Evolutionary conservation across 1,284 basidiomycete genomes (phyloP).

Genomic region (Amylostereum areolatum): DNA sequence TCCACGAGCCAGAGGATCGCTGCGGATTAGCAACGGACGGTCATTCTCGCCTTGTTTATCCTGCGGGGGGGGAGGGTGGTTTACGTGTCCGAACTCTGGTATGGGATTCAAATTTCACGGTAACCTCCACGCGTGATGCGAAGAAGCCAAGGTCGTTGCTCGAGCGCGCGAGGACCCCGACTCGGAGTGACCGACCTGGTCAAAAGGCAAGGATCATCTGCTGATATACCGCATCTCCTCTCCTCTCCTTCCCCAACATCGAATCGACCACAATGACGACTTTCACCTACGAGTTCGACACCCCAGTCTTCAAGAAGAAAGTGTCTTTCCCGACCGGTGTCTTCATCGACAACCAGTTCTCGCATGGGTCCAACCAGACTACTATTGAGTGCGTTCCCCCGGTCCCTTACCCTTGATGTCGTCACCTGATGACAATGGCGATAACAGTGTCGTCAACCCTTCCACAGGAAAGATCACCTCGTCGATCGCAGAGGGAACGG

Average conservation of each 20-base stretch:
- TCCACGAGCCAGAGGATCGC: no score
- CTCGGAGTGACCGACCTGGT: no score
- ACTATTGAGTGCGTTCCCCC: slow-evolving; percentile 57
- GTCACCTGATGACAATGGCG: neutral
- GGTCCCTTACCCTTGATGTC: neutral
- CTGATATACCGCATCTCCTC: neutral
- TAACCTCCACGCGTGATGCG: no score
- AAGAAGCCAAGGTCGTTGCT: no score
- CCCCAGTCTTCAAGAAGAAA: slow-evolving; percentile 64
- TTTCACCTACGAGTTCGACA: slow-evolving; percentile 59
- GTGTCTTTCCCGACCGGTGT: slow-evolving; percentile 68
- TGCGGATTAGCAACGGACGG: no score
- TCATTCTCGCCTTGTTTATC: no score
- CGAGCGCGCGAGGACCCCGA: no score
- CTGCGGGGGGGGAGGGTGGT: no score
- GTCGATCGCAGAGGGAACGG: slow-evolving; percentile 60
- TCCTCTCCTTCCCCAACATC: neutral
- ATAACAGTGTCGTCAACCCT: slow-evolving; percentile 69
- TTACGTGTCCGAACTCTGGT: no score
- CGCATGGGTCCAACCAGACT: slow-evolving; percentile 55
- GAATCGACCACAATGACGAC: slow-evolving; percentile 26
- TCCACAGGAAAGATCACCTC: slow-evolving; percentile 69
- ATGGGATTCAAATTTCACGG: no score
- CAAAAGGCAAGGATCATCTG: no score
- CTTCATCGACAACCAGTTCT: slow-evolving; percentile 81